These are phyloP conservation scores for Rhodamnia argentea DNA, from an alignment of 345 rosid genomes.

Conservation along the genomic window DNA sequence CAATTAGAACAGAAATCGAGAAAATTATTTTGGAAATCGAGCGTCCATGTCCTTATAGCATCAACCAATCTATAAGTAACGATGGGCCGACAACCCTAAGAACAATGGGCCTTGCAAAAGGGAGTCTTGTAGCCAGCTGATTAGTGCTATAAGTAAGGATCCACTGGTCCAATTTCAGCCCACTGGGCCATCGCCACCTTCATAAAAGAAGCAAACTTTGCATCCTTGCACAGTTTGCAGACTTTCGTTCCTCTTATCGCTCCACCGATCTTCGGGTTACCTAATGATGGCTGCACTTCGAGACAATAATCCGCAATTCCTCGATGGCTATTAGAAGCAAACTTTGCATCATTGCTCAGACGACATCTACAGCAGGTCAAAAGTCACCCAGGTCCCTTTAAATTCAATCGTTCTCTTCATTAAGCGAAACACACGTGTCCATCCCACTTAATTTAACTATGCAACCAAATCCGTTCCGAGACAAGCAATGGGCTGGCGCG, in stretches of 20 bases:
- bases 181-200: not conserved
- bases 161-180: not conserved
- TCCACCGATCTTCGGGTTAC: too few species aligned
- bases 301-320: too few species aligned
- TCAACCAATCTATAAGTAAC: not conserved
- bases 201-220: not conserved
- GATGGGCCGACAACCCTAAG: not conserved
- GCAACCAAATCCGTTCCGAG: not conserved
- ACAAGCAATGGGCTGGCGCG: not conserved
- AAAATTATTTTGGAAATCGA: not conserved
- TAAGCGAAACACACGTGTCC: not conserved
- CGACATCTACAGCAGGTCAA: not conserved
- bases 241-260: too few species aligned
- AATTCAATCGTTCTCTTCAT: not conserved
- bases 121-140: not conserved
- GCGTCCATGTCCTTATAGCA: not conserved
- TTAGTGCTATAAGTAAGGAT: not conserved
- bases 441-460: accelerated
- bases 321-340: too few species aligned
- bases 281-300: too few species aligned
- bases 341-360: not conserved
- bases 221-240: not conserved
- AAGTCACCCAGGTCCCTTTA: not conserved
- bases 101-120: not conserved
- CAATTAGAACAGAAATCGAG: not conserved